Evolutionary conservation across 1,139 yeast genomes (phyloP).

Genomic region (Keqinozyma sinolaborantium): DNA sequence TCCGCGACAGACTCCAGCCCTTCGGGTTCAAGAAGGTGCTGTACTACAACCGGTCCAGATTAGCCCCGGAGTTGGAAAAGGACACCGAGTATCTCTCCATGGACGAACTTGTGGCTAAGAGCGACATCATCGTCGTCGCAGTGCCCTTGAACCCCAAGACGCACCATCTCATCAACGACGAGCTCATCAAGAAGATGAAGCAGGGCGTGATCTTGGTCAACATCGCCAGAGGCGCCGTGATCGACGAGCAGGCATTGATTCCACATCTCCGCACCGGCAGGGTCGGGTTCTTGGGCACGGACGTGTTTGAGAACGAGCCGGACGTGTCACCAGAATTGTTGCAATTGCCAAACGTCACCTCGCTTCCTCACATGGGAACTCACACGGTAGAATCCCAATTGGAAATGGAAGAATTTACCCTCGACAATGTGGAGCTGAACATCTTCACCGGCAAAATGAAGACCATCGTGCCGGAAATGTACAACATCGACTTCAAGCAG

Average conservation of each 20-base stretch:
- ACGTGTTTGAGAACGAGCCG: conserved; percentile 86
- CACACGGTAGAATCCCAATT: conserved; percentile 56
- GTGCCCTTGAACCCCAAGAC: conserved; percentile 63
- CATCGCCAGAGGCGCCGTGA: conserved; percentile 73
- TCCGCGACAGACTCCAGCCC: conserved; percentile 57
- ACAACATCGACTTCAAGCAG: conserved; percentile 13
- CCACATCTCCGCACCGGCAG: conserved; percentile 65
- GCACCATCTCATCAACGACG: conserved; percentile 53
- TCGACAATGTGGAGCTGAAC: conserved; percentile 41
- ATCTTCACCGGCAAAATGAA: conserved; percentile 58
- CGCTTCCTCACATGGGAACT: conserved; percentile 84
- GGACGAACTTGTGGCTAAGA: conserved; percentile 50
- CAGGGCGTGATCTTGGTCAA: conserved; percentile 62
- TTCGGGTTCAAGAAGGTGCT: conserved; percentile 60
- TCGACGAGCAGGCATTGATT: conserved; percentile 63
- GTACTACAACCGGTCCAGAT: conserved; percentile 57
- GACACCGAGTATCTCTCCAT: conserved; percentile 55
- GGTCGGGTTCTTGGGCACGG: conserved; percentile 72
- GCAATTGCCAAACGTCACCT: conserved; percentile 53
- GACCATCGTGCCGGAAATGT: conserved; percentile 67
- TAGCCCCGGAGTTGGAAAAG: conserved; percentile 51
- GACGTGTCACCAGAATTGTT: conserved; percentile 55
- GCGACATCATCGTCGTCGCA: conserved; percentile 61
- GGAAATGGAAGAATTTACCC: conserved; percentile 56
- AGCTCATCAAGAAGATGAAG: conserved; percentile 55